Conservation (phyloP, 768 basidiomycete genomes). For the Naganishia friedmannii region DNA sequence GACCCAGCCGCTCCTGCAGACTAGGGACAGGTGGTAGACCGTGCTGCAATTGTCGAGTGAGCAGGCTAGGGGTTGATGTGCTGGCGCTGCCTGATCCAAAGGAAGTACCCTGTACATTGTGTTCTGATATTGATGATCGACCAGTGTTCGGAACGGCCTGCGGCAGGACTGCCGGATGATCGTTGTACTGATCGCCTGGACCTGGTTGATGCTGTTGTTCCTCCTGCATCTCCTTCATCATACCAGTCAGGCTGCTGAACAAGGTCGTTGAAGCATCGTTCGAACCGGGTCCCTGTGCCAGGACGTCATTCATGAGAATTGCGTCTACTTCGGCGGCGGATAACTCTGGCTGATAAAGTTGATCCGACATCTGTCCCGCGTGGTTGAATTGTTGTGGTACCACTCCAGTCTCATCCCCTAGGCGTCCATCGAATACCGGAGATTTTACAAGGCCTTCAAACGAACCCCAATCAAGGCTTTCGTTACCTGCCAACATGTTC, state of each 20-base stretch:
- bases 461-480: background rate
- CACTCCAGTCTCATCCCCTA: background rate
- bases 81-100: slow-evolving; percentile 9
- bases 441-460: background rate
- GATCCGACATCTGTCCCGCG: background rate
- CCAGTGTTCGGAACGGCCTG: background rate
- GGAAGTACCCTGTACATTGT: slow-evolving; percentile 1
- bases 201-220: background rate
- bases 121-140: background rate
- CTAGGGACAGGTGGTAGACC: slow-evolving; percentile 1
- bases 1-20: background rate
- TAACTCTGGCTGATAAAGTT: slow-evolving; percentile 5
- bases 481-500: slow-evolving; percentile 9
- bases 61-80: slow-evolving; percentile 17
- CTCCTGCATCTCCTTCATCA: slow-evolving; percentile 19
- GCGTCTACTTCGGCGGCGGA: slow-evolving; percentile 21
- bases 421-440: background rate
- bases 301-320: slow-evolving; percentile 3
- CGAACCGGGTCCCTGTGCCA: background rate
- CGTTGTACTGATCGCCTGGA: background rate
- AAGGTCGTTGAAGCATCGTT: slow-evolving; percentile 16
- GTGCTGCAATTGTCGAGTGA: slow-evolving; percentile 25
- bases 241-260: slow-evolving; percentile 16
- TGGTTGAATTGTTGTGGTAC: too few relatives aligned
- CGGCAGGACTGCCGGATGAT: background rate